Evolutionary conservation across 139 green algal species (phyloP).

Genomic region (Zygnema cylindricum): DNA sequence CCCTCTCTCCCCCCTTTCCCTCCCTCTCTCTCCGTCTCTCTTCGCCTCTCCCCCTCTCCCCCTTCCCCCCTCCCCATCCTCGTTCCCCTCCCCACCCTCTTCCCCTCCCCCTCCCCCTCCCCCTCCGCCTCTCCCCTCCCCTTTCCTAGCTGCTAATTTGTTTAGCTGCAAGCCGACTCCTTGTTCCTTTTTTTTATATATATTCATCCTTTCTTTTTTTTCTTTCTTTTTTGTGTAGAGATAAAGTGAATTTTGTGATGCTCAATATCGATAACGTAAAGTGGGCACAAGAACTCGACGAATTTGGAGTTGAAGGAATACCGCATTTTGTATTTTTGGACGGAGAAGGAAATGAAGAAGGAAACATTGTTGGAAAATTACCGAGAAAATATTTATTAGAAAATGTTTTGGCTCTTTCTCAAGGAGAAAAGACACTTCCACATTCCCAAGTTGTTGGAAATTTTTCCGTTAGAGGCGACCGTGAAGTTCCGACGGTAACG

Average conservation of each 20-base stretch:
- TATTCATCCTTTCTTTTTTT: too few species aligned
- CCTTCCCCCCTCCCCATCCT: too few species aligned
- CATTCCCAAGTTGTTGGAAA: conserved; percentile 46
- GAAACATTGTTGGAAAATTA: conserved; percentile 80
- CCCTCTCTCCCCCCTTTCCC: too few species aligned
- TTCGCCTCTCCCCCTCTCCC: too few species aligned
- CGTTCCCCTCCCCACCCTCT: too few species aligned
- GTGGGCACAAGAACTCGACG: conserved; percentile 68
- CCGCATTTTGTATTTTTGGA: conserved; percentile 96
- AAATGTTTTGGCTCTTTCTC: conserved; percentile 40
- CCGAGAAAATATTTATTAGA: conserved; percentile 63
- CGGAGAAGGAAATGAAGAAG: conserved; percentile 71
- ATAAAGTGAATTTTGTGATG: conserved; percentile 94
- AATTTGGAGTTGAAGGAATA: conserved; percentile 91
- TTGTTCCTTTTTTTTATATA: too few species aligned
- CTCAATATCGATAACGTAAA: conserved; percentile 98
- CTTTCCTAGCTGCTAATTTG: too few species aligned
- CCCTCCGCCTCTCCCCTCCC: too few species aligned
- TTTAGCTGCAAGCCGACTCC: too few species aligned
- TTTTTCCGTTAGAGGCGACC: conserved; percentile 14
- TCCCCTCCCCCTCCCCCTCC: too few species aligned
- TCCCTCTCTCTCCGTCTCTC: too few species aligned
- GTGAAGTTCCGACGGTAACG: neutral
- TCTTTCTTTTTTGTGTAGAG: conserved; percentile 12
- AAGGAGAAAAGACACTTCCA: neutral